Conservation (phyloP, 768 basidiomycete species). For the Pisolithus tinctorius region DNA sequence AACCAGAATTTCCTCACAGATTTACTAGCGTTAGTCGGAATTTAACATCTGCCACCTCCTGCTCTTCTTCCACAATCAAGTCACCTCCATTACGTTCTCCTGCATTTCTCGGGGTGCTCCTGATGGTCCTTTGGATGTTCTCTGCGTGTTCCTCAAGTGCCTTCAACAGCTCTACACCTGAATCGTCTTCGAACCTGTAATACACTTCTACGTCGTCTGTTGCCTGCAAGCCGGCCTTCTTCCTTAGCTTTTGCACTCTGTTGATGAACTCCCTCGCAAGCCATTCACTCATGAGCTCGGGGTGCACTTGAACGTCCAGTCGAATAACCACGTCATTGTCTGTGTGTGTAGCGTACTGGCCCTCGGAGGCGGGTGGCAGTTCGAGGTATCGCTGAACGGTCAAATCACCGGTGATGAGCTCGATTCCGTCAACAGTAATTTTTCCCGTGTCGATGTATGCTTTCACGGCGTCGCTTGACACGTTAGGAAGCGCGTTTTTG, state of each 20-base stretch:
- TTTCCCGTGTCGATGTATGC: slow-evolving; percentile 66
- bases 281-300: slow-evolving; percentile 84
- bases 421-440: slow-evolving; percentile 82
- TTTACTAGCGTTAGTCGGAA: slow-evolving; percentile 64
- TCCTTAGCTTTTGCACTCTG: slow-evolving; percentile 90
- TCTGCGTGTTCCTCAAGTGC: slow-evolving; percentile 65
- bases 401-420: slow-evolving; percentile 86
- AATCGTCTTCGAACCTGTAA: slow-evolving; percentile 69
- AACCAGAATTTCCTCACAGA: slow-evolving; percentile 10
- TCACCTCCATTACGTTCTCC: slow-evolving; percentile 43
- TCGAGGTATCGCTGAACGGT: slow-evolving; percentile 89
- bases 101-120: slow-evolving; percentile 60
- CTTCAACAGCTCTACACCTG: slow-evolving; percentile 53
- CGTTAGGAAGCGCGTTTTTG: slow-evolving; percentile 74
- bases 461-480: slow-evolving; percentile 81
- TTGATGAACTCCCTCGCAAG: slow-evolving; percentile 86
- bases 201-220: slow-evolving; percentile 91
- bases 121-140: slow-evolving; percentile 66
- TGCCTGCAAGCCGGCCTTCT: slow-evolving; percentile 91
- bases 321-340: slow-evolving; percentile 94
- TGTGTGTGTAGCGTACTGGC: slow-evolving; percentile 74
- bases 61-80: slow-evolving; percentile 77
- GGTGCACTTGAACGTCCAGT: slow-evolving; percentile 82
- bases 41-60: slow-evolving; percentile 75
- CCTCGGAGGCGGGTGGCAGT: slow-evolving; percentile 50